These are phyloP conservation scores for Geopyxis carbonaria DNA, from an alignment of 495 filamentous ascomycete genomes.

Conservation along the genomic window DNA sequence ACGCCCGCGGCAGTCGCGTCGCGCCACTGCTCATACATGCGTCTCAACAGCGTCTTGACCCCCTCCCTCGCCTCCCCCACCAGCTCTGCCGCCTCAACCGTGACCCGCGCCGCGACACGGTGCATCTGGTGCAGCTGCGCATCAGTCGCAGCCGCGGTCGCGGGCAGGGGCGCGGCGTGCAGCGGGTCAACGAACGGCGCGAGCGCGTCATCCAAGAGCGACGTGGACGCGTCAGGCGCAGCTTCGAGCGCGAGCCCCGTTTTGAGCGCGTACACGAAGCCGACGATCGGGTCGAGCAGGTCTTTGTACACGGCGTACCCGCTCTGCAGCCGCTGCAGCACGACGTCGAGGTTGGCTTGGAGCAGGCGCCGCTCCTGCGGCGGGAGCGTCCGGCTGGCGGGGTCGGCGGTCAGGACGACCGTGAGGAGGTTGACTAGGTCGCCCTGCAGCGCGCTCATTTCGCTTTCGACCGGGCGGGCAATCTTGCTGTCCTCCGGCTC, in stretches of 20 bases:
- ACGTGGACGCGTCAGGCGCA: too few species aligned
- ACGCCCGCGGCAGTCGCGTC: conserved; percentile 53
- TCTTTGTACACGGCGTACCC: conserved; percentile 68
- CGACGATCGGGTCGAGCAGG: conserved; percentile 57
- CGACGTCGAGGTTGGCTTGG: conserved; percentile 51
- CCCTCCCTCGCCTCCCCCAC: conserved; percentile 2
- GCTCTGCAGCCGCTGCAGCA: conserved; percentile 45
- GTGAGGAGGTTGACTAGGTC: conserved; percentile 66
- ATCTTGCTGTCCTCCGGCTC: conserved; percentile 39
- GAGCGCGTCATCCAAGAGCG: too few species aligned
- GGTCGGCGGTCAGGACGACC: conserved; percentile 40
- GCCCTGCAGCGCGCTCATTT: conserved; percentile 54
- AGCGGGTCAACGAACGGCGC: too few species aligned
- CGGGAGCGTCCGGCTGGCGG: conserved; percentile 27
- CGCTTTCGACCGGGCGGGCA: conserved; percentile 49
- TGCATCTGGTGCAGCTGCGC: conserved; percentile 27
- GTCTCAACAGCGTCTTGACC: conserved; percentile 38
- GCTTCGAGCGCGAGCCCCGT: conserved; percentile 50
- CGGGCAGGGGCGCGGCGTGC: too few species aligned
- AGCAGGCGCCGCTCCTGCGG: conserved; percentile 37
- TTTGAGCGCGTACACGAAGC: conserved; percentile 65
- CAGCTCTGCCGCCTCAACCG: conserved; percentile 10
- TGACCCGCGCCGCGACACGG: conserved; percentile 10
- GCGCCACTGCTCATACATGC: conserved; percentile 64
- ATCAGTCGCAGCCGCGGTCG: conserved; percentile 12